phyloP scores from a whole-genome alignment of 768 basidiomycete genomes.

The Trametes maxima region DNA sequence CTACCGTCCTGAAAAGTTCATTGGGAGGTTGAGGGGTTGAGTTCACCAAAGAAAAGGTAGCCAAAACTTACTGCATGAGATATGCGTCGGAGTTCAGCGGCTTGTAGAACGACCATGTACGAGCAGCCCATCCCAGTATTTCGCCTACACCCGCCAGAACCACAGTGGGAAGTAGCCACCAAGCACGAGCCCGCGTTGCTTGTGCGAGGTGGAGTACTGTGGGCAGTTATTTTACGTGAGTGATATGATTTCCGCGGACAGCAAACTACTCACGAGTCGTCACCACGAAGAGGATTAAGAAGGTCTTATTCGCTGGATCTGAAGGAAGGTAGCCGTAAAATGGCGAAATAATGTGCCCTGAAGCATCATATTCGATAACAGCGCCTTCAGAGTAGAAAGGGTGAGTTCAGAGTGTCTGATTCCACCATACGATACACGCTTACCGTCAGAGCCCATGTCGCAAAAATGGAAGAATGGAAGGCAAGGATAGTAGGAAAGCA shows the following conservation, averaged over 20 bases:
- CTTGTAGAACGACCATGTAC: slow-evolving; percentile 37
- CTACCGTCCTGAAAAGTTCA: not conserved
- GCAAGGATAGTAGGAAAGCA: not conserved
- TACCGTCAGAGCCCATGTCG: not conserved
- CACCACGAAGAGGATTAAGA: not conserved
- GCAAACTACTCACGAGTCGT: not conserved
- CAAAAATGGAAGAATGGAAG: not conserved
- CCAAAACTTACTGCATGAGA: slow-evolving; percentile 40
- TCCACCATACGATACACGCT: not conserved
- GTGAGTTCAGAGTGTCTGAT: not conserved
- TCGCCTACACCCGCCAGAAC: slow-evolving; percentile 36
- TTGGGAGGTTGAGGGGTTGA: slow-evolving; percentile 33
- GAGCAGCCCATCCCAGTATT: slow-evolving; percentile 39
- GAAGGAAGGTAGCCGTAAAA: not conserved
- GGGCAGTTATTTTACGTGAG: not conserved
- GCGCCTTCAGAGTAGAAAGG: not conserved
- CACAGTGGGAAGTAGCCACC: slow-evolving; percentile 39
- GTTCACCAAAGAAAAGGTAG: no score
- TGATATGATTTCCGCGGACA: not conserved
- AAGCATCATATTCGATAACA: not conserved
- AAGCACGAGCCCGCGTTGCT: slow-evolving; percentile 33
- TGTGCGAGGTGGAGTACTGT: slow-evolving; percentile 33
- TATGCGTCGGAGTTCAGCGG: slow-evolving; percentile 35
- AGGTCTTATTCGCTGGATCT: not conserved
- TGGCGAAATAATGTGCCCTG: not conserved